Base-by-base conservation (phyloP, 768 basidiomycete genomes). In the Wakefieldia striispora region DNA sequence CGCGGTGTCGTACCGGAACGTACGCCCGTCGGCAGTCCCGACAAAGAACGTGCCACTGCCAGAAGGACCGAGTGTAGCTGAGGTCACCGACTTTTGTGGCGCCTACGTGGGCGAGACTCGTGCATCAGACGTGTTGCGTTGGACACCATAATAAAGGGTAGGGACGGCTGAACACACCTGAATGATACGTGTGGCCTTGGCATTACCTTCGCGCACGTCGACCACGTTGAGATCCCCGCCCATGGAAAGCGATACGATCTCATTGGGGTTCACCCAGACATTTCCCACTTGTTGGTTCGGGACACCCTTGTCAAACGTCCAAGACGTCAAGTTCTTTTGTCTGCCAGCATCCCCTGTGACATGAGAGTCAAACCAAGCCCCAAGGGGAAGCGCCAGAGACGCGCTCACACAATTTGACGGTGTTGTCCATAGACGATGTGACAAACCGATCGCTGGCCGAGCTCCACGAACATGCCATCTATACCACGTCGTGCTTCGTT, bases 351-450 rank as follows among this genome's bases (percentile, higher is more conserved):
- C 92, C 94, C 92, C 91, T 93, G 42, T 1, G 14, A 7, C 38
- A 7, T 20, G 13, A 45, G 13, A 12, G 9, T 42, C 19, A 10
- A 20, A 23, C 34, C 17, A 31, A n/a, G 27, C 24, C 41, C 14
- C 24, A 42, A 29, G 45, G 13, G 42, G 14, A 45, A 5, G 37
- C 29, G 13, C 29, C 31, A 27, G 27, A 47, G 29, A 44, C 6
- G 43, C 19, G 46, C 44, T 36, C 63, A 91, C 94, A 97, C 4
- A 95, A 69, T 60, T 90, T 91, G 45, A 95, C 91, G 3, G 88
- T 87, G 50, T 87, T 80, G 63, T 97, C 94, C 14, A 86, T 88
- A 2, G 91, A 86, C 9, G 91, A 88, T 0, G 92, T 93, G n/a
- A 80, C 76, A 34, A 97, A 69, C 3, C 71, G 76, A 61, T 78